Evolutionary conservation across 164 flowering plant genomes (phyloP), one percentile per base, ranked within the genome.

Genomic region (Aristolochia californica): DNA sequence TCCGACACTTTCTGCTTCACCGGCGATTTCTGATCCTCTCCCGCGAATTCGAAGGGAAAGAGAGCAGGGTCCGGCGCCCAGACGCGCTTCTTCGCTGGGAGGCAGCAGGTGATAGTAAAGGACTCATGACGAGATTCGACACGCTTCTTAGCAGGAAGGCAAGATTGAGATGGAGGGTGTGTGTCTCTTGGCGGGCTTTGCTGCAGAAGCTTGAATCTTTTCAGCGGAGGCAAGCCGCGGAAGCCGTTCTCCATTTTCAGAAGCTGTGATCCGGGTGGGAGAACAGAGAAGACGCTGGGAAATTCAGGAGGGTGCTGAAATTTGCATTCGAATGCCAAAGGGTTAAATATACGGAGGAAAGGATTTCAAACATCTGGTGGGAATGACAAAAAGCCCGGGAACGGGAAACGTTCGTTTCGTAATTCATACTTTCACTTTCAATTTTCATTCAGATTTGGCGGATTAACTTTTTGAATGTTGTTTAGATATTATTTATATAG

Each of bases 61-160:
- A 58, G 23, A 50, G 70, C 56, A 0, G 78, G 77, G 1, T 62
- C 73, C n/a, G 62, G 54, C 44, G 97, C 97, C 80, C 83, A 80
- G 5, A 87, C 71, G 65, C 97, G 69, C 59, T 91, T 91, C 79
- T 91, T 91, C 40, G 96, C 78, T 0, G 98, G 98, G 53, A 91
- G 69, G 25, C 66, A 78, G 67, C 43, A 77, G 28, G 77, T 25
- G 16, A 34, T 44, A 21, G 63, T 30, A 13, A 30, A 28, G 17
- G 65, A 55, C 0, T 70, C 26, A 20, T 62, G 27, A 27, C 77
- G 66, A 10, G 80, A 66, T 26, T 75, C 70, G 56, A 70, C 76
- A 9, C 97, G 69, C 70, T 90, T 90, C 73, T 90, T 90, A 16
- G 95, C 83, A 2, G 97, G 97, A 27, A 89, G 86, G 20, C 22